These are phyloP conservation scores for Dipteronia dyeriana DNA, from an alignment of 345 rosid genomes.

Conservation along the genomic window DNA sequence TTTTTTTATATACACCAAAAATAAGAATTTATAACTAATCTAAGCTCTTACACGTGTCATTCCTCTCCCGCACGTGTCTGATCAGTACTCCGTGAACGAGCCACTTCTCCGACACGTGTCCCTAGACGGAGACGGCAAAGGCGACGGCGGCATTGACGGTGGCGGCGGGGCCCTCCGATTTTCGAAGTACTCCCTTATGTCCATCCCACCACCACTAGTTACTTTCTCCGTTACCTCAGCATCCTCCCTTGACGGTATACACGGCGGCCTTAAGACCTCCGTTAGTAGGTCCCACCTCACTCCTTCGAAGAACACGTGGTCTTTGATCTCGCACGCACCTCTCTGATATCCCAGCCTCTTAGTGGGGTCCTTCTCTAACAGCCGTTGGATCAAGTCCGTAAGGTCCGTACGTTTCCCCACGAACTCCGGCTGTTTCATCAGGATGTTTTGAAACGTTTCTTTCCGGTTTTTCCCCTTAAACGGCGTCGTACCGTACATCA, in stretches of 20 bases:
- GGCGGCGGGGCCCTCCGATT: slow-evolving; percentile 32
- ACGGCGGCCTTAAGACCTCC: slow-evolving; percentile 81
- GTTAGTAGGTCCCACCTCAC: slow-evolving; percentile 75
- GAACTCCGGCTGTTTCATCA: slow-evolving; percentile 61
- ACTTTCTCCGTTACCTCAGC: slow-evolving; percentile 31
- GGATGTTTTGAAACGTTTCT: slow-evolving; percentile 77
- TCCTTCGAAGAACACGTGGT: slow-evolving; percentile 69
- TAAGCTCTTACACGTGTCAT: slow-evolving; percentile 29
- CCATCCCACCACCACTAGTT: slow-evolving; percentile 29
- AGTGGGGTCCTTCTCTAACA: slow-evolving; percentile 71
- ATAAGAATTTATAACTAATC: slow-evolving; percentile 21
- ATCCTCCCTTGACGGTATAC: slow-evolving; percentile 66
- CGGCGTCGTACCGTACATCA: slow-evolving; percentile 84
- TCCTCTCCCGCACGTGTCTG: slow-evolving; percentile 29
- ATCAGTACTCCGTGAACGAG: slow-evolving; percentile 49
- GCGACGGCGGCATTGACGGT: slow-evolving; percentile 41
- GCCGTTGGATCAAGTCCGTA: slow-evolving; percentile 65
- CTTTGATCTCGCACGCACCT: slow-evolving; percentile 82
- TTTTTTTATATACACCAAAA: slow-evolving; percentile 24
- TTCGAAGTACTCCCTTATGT: slow-evolving; percentile 44
- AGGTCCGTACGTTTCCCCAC: slow-evolving; percentile 59
- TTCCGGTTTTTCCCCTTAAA: slow-evolving; percentile 75
- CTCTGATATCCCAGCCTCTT: slow-evolving; percentile 62
- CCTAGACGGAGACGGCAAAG: slow-evolving; percentile 36
- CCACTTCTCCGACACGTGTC: slow-evolving; percentile 23